A percentile compares a stretch with the other conserved stretches of the same genome.
Evolutionary conservation across 2,329 filamentous ascomycete genomes (phyloP).

Genomic region (Cercospora sp.): DNA sequence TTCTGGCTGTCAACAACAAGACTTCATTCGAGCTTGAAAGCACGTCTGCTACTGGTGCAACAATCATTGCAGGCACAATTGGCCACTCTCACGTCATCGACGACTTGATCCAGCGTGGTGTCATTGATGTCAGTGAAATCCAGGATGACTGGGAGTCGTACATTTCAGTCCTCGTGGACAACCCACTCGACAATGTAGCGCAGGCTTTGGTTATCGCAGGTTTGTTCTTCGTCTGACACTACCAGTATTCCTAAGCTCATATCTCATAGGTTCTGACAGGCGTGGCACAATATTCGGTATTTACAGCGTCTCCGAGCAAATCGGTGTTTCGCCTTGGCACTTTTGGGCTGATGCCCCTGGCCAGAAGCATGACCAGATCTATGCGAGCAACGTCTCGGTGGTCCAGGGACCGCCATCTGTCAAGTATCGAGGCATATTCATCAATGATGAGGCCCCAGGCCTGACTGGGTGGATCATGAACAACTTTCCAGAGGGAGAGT

Average conservation of each 20-base stretch:
- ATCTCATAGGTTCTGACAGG: slow-evolving; percentile 48
- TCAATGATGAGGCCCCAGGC: slow-evolving; percentile 69
- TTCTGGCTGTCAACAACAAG: slow-evolving; percentile 46
- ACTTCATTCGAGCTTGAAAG: slow-evolving; percentile 39
- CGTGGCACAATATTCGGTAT: slow-evolving; percentile 68
- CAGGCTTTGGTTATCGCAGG: slow-evolving; percentile 1
- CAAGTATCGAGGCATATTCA: slow-evolving; percentile 68
- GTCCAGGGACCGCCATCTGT: slow-evolving; percentile 62
- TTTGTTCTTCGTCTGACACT: not conserved
- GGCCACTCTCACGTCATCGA: slow-evolving; percentile 57
- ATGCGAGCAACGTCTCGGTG: slow-evolving; percentile 55
- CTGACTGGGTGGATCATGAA: slow-evolving; percentile 65
- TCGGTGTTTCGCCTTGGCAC: slow-evolving; percentile 71
- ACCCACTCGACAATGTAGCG: slow-evolving; percentile 39
- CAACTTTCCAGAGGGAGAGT: slow-evolving; percentile 47
- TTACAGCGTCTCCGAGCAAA: slow-evolving; percentile 71
- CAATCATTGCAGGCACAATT: slow-evolving; percentile 69
- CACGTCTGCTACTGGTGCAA: slow-evolving; percentile 34
- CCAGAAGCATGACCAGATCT: slow-evolving; percentile 55
- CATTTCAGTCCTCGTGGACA: slow-evolving; percentile 56
- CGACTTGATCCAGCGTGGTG: slow-evolving; percentile 54
- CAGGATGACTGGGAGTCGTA: slow-evolving; percentile 71
- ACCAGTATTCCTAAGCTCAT: not conserved
- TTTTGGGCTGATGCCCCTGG: slow-evolving; percentile 65
- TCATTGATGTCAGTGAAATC: slow-evolving; percentile 59